Evolutionary conservation across 495 filamentous ascomycete species (phyloP).

Genomic region (Aspergillus asperescens): DNA sequence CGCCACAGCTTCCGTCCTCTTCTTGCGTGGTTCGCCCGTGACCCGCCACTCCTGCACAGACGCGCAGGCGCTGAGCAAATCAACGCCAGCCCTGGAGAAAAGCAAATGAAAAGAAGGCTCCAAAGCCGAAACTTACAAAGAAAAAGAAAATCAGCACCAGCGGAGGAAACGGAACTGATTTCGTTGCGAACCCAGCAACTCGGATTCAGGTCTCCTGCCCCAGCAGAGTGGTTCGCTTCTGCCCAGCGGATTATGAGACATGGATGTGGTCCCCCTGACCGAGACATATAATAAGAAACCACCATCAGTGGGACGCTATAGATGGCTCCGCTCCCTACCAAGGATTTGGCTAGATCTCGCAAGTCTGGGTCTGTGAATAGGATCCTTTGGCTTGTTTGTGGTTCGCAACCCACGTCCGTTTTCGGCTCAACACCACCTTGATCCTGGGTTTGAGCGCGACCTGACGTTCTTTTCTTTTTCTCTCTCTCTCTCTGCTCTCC

Average conservation of each 20-base stretch:
- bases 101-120: constrained; percentile 16
- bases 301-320: not conserved
- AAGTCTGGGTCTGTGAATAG: not conserved
- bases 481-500: not conserved
- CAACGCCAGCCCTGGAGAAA: constrained; percentile 16
- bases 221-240: constrained; percentile 14
- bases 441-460: not conserved
- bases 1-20: constrained; percentile 18
- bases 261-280: constrained; percentile 2
- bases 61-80: constrained; percentile 20
- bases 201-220: constrained; percentile 14
- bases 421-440: constrained; percentile 6
- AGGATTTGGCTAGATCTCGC: not conserved
- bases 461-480: constrained; percentile 4
- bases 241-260: constrained; percentile 6
- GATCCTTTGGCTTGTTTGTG: constrained; percentile 5
- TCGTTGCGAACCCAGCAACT: constrained; percentile 8
- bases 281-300: constrained; percentile 9
- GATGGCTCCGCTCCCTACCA: not conserved
- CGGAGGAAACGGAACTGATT: constrained; percentile 3
- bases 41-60: constrained; percentile 40
- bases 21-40: constrained; percentile 16
- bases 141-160: constrained; percentile 12
- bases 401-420: constrained; percentile 10
- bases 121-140: constrained; percentile 15